Conservation (phyloP, 1,284 basidiomycete species). For the Ganoderma boninense region DNA sequence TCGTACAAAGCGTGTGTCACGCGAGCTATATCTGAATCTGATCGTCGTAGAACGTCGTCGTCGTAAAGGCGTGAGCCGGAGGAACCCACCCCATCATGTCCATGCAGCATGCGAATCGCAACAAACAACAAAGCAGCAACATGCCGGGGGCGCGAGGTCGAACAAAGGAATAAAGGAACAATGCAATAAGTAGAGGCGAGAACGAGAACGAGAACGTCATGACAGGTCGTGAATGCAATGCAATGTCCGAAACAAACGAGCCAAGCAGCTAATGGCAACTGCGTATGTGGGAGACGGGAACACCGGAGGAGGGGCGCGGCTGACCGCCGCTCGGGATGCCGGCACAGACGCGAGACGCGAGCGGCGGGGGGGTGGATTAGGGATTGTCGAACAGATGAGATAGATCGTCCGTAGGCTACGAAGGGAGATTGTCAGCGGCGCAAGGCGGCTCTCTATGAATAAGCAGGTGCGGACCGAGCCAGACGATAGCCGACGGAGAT, state of each 20-base stretch:
- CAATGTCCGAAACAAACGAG: not conserved
- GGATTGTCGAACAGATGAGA: conserved; percentile 24
- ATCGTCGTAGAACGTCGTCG: conserved; percentile 13
- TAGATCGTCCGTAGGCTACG: conserved; percentile 28
- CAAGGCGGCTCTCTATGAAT: conserved; percentile 16
- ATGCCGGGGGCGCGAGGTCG: not conserved
- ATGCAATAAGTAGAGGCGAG: not conserved
- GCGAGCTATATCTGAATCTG: conserved; percentile 7
- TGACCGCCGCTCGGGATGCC: not conserved
- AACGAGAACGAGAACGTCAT: conserved; percentile 6
- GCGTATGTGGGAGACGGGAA: not conserved
- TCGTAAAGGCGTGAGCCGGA: conserved; percentile 18
- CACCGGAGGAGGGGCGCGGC: not conserved
- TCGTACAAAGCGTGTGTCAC: not conserved
- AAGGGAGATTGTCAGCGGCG: conserved; percentile 23
- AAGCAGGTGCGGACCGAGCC: conserved; percentile 13
- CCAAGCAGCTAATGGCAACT: not conserved
- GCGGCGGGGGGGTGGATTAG: conserved; percentile 21
- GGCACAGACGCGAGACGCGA: conserved; percentile 13
- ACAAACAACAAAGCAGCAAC: conserved; percentile 19
- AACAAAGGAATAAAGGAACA: not conserved
- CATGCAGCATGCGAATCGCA: conserved; percentile 1
- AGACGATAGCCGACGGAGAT: conserved; percentile 7
- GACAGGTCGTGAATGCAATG: conserved; percentile 22
- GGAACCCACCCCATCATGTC: not conserved